These are phyloP conservation scores for Trichoderma reesei DNA, from an alignment of 495 filamentous ascomycete species.

Conservation along the genomic window DNA sequence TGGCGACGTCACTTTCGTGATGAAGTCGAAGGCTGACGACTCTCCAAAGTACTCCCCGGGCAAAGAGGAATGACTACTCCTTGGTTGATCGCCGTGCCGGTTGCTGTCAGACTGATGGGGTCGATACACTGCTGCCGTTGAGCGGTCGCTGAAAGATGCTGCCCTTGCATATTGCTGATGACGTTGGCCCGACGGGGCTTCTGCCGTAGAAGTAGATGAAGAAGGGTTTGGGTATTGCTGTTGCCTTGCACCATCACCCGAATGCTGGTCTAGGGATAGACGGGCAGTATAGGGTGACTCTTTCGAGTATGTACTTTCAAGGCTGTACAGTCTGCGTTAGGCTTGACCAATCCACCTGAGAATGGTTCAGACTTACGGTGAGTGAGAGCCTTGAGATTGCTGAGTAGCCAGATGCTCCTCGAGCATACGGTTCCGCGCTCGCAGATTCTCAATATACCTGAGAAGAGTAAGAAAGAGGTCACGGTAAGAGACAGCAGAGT, in stretches of 20 bases:
- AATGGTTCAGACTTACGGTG: background rate
- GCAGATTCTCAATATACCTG: constrained; percentile 4
- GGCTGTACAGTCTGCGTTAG: background rate
- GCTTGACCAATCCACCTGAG: background rate
- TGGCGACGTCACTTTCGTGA: constrained; percentile 8
- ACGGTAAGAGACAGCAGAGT: too few relatives aligned
- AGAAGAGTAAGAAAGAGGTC: too few relatives aligned
- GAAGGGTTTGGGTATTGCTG: background rate
- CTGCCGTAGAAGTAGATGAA: background rate
- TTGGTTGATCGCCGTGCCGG: background rate
- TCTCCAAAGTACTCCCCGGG: constrained; percentile 12
- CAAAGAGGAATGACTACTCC: background rate
- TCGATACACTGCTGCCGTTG: background rate
- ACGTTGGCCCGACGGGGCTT: background rate
- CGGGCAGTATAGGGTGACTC: background rate
- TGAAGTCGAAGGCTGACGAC: constrained; percentile 12
- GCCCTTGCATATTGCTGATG: background rate
- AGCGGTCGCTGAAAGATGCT: background rate
- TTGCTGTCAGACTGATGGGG: background rate
- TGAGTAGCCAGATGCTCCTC: background rate
- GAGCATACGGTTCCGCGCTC: constrained; percentile 2
- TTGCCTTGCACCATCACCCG: background rate
- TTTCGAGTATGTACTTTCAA: background rate
- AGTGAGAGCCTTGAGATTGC: background rate
- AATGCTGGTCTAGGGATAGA: background rate